Percentiles rank a stretch among this genome's conserved stretches.
These are phyloP conservation scores for Kluyveromyces dobzhanskii DNA, from an alignment of 805 yeast species.

Conservation along the genomic window DNA sequence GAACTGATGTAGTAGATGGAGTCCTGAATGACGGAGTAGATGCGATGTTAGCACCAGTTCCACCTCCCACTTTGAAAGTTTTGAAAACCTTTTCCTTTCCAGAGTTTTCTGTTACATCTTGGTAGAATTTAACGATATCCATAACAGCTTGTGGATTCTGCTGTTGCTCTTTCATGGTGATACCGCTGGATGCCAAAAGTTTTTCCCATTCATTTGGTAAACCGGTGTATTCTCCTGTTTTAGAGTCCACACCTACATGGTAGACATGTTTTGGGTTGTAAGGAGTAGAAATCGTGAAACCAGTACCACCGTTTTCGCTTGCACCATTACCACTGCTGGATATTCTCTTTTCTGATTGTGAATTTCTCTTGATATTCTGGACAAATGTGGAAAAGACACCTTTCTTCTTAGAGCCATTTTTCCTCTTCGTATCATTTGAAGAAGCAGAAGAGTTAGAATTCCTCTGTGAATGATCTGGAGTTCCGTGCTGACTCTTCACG, in stretches of 20 bases:
- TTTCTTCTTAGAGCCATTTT: constrained; percentile 39
- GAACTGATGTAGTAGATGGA: constrained; percentile 19
- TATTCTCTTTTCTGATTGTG: constrained; percentile 32
- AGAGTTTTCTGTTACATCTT: constrained; percentile 40
- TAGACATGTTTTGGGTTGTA: constrained; percentile 84
- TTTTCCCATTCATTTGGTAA: constrained; percentile 90
- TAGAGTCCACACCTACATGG: constrained; percentile 85
- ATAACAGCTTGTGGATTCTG: constrained; percentile 91
- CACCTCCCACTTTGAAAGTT: constrained; percentile 27
- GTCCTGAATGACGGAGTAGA: constrained; percentile 30
- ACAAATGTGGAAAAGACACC: constrained; percentile 49
- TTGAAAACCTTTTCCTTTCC: constrained; percentile 35
- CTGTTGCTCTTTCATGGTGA: constrained; percentile 78
- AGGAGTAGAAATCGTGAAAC: constrained; percentile 74
- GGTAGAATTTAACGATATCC: constrained; percentile 83
- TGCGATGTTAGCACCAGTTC: constrained; percentile 18
- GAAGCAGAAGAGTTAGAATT: constrained; percentile 8
- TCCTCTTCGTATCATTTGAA: constrained; percentile 32
- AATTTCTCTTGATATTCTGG: constrained; percentile 22
- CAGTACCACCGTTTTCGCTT: constrained; percentile 3
- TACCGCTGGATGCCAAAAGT: constrained; percentile 75
- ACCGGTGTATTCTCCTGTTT: constrained; percentile 83
- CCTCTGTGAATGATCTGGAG: constrained; percentile 4
- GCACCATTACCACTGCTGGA: constrained; percentile 16
- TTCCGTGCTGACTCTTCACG: constrained; percentile 2